Percentiles rank a stretch among this genome's conserved stretches.
These are phyloP conservation scores for Pseudogymnoascus sp. DNA, from an alignment of 2,329 filamentous ascomycete genomes.

Conservation along the genomic window DNA sequence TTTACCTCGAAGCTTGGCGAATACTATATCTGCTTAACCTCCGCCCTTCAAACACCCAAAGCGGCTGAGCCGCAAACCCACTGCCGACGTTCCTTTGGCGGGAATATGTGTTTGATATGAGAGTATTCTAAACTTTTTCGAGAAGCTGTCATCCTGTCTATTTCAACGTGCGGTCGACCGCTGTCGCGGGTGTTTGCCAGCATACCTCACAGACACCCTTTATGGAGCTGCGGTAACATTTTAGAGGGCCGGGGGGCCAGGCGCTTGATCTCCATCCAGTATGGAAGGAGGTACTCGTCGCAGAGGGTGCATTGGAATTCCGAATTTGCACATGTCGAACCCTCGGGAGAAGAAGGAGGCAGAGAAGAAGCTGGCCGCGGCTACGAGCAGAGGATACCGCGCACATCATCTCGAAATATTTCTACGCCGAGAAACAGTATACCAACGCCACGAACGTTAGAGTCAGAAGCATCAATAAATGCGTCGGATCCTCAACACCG, in stretches of 20 bases:
- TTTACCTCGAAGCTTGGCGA: slow-evolving; percentile 4
- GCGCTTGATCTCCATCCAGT: slow-evolving; percentile 15
- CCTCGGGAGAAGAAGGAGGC: not conserved
- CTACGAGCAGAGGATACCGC: not conserved
- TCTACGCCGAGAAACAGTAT: not conserved
- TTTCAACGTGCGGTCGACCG: slow-evolving; percentile 33
- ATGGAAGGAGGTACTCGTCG: slow-evolving; percentile 19
- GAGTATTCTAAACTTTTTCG: slow-evolving; percentile 22
- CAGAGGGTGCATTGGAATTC: slow-evolving; percentile 4
- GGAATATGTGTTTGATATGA: slow-evolving; percentile 31
- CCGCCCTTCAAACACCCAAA: slow-evolving; percentile 2
- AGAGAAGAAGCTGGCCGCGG: not conserved
- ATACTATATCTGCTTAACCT: slow-evolving; percentile 5
- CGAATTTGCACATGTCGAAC: slow-evolving; percentile 6
- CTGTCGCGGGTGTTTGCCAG: slow-evolving; percentile 38
- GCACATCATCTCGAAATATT: not conserved
- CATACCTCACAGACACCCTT: slow-evolving; percentile 34
- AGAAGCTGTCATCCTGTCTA: slow-evolving; percentile 39
- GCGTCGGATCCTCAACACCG: not conserved
- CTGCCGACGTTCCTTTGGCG: slow-evolving; percentile 12
- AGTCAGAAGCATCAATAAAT: not conserved
- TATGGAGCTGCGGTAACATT: slow-evolving; percentile 37
- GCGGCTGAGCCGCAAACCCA: slow-evolving; percentile 14
- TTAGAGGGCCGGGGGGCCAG: slow-evolving; percentile 37
- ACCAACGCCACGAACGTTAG: not conserved